Evolutionary conservation across 192 early-diverging fungal genomes (phyloP), one percentile per base, ranked within the genome.

Genomic region (Umbelopsis sp.): DNA sequence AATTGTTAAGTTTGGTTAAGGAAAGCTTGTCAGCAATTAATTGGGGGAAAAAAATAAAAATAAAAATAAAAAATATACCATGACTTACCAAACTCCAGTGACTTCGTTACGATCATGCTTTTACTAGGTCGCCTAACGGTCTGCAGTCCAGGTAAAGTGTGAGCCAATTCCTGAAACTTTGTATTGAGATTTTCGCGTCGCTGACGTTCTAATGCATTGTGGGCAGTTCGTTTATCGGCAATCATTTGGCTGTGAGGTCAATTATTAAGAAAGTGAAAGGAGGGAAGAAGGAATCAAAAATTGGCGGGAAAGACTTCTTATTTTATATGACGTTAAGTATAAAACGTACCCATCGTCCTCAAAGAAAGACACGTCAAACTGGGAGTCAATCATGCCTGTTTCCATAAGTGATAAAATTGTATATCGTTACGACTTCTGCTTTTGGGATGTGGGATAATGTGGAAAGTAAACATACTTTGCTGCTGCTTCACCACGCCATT

Each of bases 201-300:
- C 70, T 91, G 91, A 14, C 93, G 82, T 75, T 94, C 93, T 51
- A 92, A 86, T 29, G 91, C 91, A 66, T 94, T 94, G 77, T 94
- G 93, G 36, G 86, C 89, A 12, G 91, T 89, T 51, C 93, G 87
- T 62, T 86, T 87, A 74, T 93, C 89, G 14, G 31, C 31, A 20
- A 62, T 20, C 56, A 62, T 62, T 62, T 62, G 56, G 32, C 56
- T n/a, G 29, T 62, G 31, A 1, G 12, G 56, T 6, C 52, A 53
- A 52, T 41, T 41, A 41, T 6, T 11, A 1, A 49, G 20, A 49
- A 49, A 17, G 45, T 16, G 14, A 47, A 6, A 16, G 47, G 20
- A 3, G 47, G n/a, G 5, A 49, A 49, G 47, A 17, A 49, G 16
- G 47, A 49, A 34, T 26, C 25, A 12, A 32, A 31, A 36, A 11